Evolutionary conservation across 2,329 filamentous ascomycete species (phyloP), one percentile per base, ranked within the genome.

Genomic region (Fusarium multiceps): DNA sequence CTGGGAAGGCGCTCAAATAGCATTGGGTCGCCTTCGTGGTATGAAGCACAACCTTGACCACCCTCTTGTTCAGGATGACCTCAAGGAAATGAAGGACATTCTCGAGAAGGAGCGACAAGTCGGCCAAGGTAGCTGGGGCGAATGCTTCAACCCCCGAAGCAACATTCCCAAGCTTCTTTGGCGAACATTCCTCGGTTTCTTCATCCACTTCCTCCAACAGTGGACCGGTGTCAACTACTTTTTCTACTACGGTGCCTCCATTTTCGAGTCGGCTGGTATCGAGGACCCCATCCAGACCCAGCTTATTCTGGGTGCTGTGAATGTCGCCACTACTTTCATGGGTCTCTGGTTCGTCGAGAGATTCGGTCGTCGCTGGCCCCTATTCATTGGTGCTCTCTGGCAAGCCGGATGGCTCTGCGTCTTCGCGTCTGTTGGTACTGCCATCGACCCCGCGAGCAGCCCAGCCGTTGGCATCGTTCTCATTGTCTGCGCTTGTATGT

Each of bases 401-500:
- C 90, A 92, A 81, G 86, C 88, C 41, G 78, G 82, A 5, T 92
- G 89, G 83, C 84, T 92, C 54, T 80, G 90, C 37, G 81, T 93
- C 63, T 92, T 91, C 75, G 89, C 87, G 30, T 82, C 84, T 0
- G 82, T 91, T 32, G 86, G 89, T 10, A 83, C 84, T 32, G 79
- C 78, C 11, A 72, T 79, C 43, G 73, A 83, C 47, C 85, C 83
- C 0, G 78, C 78, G 7, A 75, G 77, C 37, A 85, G 81, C 70
- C 77, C 79, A 12, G 77, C 80, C 1, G 84, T 88, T 14, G 90
- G 90, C 13, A 87, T 88, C 8, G 85, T 90, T 64, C 90, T 93
- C 86, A 92, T 93, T 70, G 88, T 91, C 12, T 88, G 90, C 56
- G 89, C 90, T 4, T 92, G 89, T 78, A 87, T 93, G 82, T 93